Evolutionary conservation across 768 basidiomycete species (phyloP), one percentile per base, ranked within the genome.

Genomic region (Lepiota venenata): DNA sequence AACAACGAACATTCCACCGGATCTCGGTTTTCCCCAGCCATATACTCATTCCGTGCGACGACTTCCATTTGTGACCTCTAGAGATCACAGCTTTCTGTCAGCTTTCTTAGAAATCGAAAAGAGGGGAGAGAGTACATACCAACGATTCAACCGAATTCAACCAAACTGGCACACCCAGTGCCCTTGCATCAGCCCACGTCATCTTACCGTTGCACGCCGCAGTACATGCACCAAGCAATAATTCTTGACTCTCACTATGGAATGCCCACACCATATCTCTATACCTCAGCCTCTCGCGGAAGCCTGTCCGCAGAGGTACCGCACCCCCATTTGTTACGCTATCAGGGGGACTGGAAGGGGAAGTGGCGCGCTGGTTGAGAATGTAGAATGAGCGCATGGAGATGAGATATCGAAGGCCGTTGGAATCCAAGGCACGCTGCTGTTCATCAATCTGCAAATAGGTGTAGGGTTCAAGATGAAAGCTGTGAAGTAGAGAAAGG

Each of bases 241-340:
- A 67, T 15, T 89, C 92, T 63, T 99, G 94, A 63, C 86, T 91
- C 69, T 97, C 93, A 64, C 94, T 97, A 61, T 97, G 90, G 66
- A 88, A 95, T 0, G 95, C 96, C 95, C 96, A 99, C 22, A 98
- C 78, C 74, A 98, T 92, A 67, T 99, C 96, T 32, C 97, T 84
- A 68, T 89, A 94, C 18, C 91, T 83, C 44, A 96, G 76, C n/a
- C 92, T 80, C 63, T 87, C 84, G 61, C 91, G 74, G 61, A 82
- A 77, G 25, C 79, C 83, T 38, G 81, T 78, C 58, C 71, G 71
- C 35, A 72, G 71, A n/a, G 74, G 73, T 12, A 74, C 64, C 1
- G 67, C 59, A 32, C 67, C 74, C 2, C 68, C 73, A 7, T 79
- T 78, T 20, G 80, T 79, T 42, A 78, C 77, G 44, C 71, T 75